Evolutionary conservation across 1,284 basidiomycete species (phyloP).

Genomic region (Pascua sp.): DNA sequence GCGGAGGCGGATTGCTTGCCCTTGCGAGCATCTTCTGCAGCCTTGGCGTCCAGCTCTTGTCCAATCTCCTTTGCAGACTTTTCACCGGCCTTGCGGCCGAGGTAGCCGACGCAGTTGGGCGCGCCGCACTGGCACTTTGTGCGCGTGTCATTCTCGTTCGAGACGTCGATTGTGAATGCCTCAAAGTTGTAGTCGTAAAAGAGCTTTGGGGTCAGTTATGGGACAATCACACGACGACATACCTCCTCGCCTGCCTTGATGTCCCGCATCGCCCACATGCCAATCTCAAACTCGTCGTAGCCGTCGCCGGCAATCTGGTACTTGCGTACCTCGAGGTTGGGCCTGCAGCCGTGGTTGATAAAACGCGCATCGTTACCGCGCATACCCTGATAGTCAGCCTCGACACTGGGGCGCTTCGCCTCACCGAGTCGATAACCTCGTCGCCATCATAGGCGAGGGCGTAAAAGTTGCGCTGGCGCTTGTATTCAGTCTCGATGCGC

Average conservation of each 20-base stretch:
- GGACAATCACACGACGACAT: conserved; percentile 2
- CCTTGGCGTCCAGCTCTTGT: conserved; percentile 13
- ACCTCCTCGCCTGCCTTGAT: conserved; percentile 51
- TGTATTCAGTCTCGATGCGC: conserved; percentile 40
- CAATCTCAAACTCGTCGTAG: conserved; percentile 51
- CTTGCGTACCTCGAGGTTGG: conserved; percentile 50
- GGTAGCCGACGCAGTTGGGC: conserved; percentile 43
- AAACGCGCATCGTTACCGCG: conserved; percentile 52
- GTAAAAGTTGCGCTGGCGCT: conserved; percentile 47
- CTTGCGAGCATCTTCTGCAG: conserved; percentile 1
- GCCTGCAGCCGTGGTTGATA: conserved; percentile 52
- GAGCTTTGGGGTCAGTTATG: conserved; percentile 20
- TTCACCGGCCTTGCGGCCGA: conserved; percentile 42
- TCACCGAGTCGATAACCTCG: conserved; percentile 53
- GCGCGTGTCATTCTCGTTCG: conserved; percentile 30
- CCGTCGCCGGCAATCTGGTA: conserved; percentile 44
- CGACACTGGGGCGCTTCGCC: conserved; percentile 3
- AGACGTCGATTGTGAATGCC: conserved; percentile 28
- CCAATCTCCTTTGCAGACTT: conserved; percentile 26
- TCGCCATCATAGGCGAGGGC: conserved; percentile 52
- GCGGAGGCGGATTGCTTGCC: neutral
- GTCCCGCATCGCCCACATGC: conserved; percentile 49
- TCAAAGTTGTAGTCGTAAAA: conserved; percentile 51
- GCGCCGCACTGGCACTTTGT: conserved; percentile 49
- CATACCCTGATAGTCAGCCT: conserved; percentile 37